Evolutionary conservation across 2,329 filamentous ascomycete genomes (phyloP), one percentile per base, ranked within the genome.

Genomic region (Mariannaea sp.): DNA sequence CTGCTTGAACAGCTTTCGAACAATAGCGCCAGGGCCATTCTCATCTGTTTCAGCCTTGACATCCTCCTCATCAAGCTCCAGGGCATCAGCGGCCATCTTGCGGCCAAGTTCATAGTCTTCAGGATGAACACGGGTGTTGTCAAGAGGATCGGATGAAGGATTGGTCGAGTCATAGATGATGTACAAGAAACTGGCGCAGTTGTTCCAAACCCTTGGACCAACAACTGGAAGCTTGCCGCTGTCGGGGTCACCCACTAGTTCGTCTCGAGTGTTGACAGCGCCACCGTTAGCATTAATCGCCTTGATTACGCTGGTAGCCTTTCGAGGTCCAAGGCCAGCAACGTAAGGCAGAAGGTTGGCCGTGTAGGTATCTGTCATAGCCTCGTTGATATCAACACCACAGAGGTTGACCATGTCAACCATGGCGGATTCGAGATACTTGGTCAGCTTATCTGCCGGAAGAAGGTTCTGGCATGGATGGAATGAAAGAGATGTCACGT

Each of bases 401-500:
- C 92, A 92, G 36, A 99, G 84, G 70, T 99, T 99, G 63, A 99
- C 94, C 82, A 96, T 96, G 70, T 99, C 94, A 9, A 99, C 93
- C 85, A 99, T 90, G 38, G 93, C 91, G n/a, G 90, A 95, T 67
- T 99, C 94, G 13, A 99, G 81, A 55, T 91, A 85, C 70, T 90
- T 92, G 57, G 87, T 77, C 32, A 99, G 80, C 75, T 96, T 92
- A 30, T 97, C 93, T 56, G 92, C 84, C 0, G 92, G 88, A 12
- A 99, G 80, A 24, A 97, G 82, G 56, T 92, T 88, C 70, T 99
- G 94, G 65, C 92, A 92, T 3, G 90, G 85, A 64, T 97, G 92
- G 73, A 97, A 97, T 16, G 86, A 83, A 55, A 99, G 82, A 1
- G 93, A 96, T 10, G 87, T 78, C 55, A 97, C 85, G 67, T 97